phyloP scores from a whole-genome alignment of 192 early-diverging fungal species.

The Cladochytrium replicatum region DNA sequence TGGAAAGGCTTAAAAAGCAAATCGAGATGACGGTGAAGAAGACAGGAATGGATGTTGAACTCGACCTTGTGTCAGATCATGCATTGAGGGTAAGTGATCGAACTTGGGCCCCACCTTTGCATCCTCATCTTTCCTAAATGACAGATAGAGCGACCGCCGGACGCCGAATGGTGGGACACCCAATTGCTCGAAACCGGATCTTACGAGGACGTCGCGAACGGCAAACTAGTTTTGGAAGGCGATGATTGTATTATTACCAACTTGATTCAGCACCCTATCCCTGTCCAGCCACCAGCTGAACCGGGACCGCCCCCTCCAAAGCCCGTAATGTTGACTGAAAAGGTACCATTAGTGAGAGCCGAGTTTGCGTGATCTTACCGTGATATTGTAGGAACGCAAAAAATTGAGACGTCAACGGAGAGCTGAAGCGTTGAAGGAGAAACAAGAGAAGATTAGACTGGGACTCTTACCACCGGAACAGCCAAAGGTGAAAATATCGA shows the following conservation, averaged over 20 bases:
- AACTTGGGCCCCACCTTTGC: neutral
- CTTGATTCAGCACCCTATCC: constrained; percentile 79
- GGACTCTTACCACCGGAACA: constrained; percentile 86
- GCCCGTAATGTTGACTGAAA: constrained; percentile 73
- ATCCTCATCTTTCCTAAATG: constrained; percentile 3
- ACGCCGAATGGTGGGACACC: constrained; percentile 96
- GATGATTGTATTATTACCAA: constrained; percentile 51
- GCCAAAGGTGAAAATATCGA: constrained; percentile 83
- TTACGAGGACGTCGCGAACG: constrained; percentile 51
- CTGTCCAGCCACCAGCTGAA: constrained; percentile 68
- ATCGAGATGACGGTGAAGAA: constrained; percentile 63
- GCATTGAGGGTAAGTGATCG: constrained; percentile 43
- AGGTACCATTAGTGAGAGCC: constrained; percentile 21
- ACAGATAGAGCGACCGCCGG: constrained; percentile 60
- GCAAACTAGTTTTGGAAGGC: constrained; percentile 24
- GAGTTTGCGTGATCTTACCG: constrained; percentile 25
- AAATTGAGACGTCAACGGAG: constrained; percentile 85
- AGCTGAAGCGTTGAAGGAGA: constrained; percentile 77
- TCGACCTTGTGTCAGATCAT: constrained; percentile 62
- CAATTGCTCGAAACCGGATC: constrained; percentile 55
- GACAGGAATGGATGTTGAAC: constrained; percentile 61
- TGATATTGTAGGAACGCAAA: constrained; percentile 63
- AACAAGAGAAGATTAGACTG: constrained; percentile 87
- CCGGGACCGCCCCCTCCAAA: constrained; percentile 39
- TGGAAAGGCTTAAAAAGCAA: constrained; percentile 63